A percentile compares a stretch with the other conserved stretches of the same genome.
These are phyloP conservation scores for Chaetomiaceae sp. DNA, from an alignment of 2,329 filamentous ascomycete species.

Conservation along the genomic window DNA sequence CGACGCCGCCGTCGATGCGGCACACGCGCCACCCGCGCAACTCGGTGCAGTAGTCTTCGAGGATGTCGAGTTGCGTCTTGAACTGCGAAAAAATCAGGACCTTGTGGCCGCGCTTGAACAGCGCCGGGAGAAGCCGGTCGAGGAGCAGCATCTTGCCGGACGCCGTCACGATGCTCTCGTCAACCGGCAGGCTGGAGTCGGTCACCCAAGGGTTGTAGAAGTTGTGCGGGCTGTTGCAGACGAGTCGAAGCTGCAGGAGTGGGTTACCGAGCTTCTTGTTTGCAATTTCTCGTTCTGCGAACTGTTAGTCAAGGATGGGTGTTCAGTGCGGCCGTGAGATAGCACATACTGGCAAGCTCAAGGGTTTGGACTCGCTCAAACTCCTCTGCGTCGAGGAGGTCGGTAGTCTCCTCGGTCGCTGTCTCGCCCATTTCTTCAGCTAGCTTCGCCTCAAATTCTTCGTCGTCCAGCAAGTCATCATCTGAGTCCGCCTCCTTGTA, in stretches of 20 bases:
- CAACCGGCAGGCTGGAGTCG: constrained; percentile 53
- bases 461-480: constrained; percentile 64
- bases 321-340: too few species aligned
- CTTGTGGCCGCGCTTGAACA: constrained; percentile 75
- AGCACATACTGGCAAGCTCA: constrained; percentile 65
- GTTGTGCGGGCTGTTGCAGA: constrained; percentile 91
- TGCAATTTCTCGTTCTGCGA: constrained; percentile 69
- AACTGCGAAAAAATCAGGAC: constrained; percentile 97
- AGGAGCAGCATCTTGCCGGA: constrained; percentile 96
- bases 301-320: constrained; percentile 26
- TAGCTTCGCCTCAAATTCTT: constrained; percentile 75
- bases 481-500: constrained; percentile 56
- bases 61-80: constrained; percentile 84
- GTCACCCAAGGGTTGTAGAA: constrained; percentile 87
- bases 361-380: constrained; percentile 60
- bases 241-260: constrained; percentile 82
- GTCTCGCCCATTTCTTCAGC: constrained; percentile 52
- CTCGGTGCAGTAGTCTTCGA: constrained; percentile 77
- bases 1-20: constrained; percentile 83
- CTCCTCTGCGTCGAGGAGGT: constrained; percentile 49
- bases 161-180: constrained; percentile 76
- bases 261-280: constrained; percentile 91
- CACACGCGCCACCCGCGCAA: constrained; percentile 75
- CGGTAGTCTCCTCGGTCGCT: constrained; percentile 32
- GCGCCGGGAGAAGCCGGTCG: constrained; percentile 71